Base-by-base conservation (phyloP, 2,329 filamentous ascomycete species). In the Botryosphaeria dothidea region DNA sequence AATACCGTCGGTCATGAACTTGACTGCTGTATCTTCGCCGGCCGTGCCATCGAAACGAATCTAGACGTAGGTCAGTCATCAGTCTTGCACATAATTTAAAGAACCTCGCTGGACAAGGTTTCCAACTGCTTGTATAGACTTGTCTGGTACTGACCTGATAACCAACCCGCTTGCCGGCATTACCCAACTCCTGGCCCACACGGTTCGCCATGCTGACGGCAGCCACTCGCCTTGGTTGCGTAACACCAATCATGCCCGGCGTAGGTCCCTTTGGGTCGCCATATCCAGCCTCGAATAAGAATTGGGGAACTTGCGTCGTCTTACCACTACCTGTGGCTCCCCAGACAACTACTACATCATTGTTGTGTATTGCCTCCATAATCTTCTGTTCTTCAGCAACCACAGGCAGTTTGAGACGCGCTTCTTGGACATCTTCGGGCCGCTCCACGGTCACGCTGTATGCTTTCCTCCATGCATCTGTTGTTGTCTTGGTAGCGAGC, bases 1-100 rank as follows among this genome's bases (percentile, higher is more conserved):
- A 29, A 99, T 93, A 84, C 95, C 95, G 77, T 99, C 95, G 0
- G 95, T 99, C 93, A 99, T 97, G 80, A 98, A 99, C 76, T 99
- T 99, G 76, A 99, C 87, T 5, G 92, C 91, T 0, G 95, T 99
- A 61, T 92, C 90, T 29, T 88, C 83, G 56, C 88, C 87, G 1
- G 91, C 88, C 0, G 89, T 94, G 57, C 90, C 92, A 74, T 99
- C 95, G 69, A 98, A 99, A 25, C 96, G 90, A 71, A 99, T 97
- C 75, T 77, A 41, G 15, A 5, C 38, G 17, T 13, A 41, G 43
- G 29, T 3, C 8, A 36, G 9, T 15, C 31, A 29, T 56, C 17
- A 54, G 49, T n/a, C 52, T 29, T 23, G 7, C 27, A 58, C 1
- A 15, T 3, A 11, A 17, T 7, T 2, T 19, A n/a, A 2, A n/a